A percentile compares a stretch with the other conserved stretches of the same genome.
These are phyloP conservation scores for Manihot esculenta DNA, from an alignment of 441 rosid genomes.

Conservation along the genomic window DNA sequence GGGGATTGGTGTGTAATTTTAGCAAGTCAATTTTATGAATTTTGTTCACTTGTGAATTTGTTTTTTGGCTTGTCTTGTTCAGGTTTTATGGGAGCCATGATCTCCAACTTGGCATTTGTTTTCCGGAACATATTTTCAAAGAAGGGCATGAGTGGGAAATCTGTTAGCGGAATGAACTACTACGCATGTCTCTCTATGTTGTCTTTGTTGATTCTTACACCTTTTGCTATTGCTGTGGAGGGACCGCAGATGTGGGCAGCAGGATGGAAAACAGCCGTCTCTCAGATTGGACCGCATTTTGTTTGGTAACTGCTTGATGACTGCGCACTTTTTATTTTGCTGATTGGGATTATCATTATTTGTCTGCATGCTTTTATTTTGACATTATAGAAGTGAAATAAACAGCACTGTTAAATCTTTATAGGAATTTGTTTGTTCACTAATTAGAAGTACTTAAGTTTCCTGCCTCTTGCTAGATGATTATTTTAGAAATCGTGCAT, in stretches of 20 bases:
- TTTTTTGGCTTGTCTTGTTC: conserved; percentile 30
- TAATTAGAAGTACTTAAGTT: not conserved
- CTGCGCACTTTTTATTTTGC: not conserved
- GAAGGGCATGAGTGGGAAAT: conserved; percentile 95
- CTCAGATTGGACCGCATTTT: conserved; percentile 79
- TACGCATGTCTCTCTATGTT: conserved; percentile 92
- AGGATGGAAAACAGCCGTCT: conserved; percentile 77
- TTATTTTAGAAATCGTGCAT: not conserved
- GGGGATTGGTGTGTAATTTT: conserved; percentile 13
- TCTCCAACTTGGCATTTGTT: conserved; percentile 93
- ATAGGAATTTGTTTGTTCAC: not conserved
- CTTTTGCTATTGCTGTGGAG: conserved; percentile 89
- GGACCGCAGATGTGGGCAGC: conserved; percentile 95
- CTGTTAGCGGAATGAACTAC: conserved; percentile 97
- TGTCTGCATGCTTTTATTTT: conserved; percentile 4
- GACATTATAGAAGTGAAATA: not conserved
- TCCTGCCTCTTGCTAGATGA: not conserved
- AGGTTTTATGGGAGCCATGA: conserved; percentile 99
- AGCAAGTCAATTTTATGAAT: not conserved
- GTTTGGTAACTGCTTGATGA: conserved; percentile 56
- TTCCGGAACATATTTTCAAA: conserved; percentile 95
- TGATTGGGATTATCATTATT: not conserved
- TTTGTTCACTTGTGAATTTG: conserved; percentile 15
- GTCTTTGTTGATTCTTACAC: conserved; percentile 84
- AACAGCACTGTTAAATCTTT: not conserved